Base-by-base conservation (phyloP, 352 stramenopile genomes). In the Pythium aquatile region DNA sequence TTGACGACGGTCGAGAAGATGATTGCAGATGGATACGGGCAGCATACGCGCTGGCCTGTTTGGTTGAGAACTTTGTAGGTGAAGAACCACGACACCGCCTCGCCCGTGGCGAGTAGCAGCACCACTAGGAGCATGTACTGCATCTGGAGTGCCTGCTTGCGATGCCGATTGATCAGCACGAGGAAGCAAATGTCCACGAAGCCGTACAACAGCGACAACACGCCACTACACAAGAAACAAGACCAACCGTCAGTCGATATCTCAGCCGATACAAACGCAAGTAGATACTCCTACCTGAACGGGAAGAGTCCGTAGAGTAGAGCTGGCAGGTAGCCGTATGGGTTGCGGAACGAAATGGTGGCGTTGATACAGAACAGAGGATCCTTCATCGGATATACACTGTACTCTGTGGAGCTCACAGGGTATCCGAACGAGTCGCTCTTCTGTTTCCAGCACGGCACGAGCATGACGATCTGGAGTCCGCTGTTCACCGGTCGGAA, bases 381-480 rank as follows among this genome's bases (percentile, higher is more conserved):
- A n/a, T 91, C 81, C 39, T 73, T 64, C 80, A 92, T 91, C 11
- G 81, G 82, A 69, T 94, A 91, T 29, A 74, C 68, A n/a, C 74
- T 74, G 49, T 84, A 91, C 49, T 90, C 63, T 13, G 82, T 83
- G 20, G 79, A 72, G 63, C 81, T 91, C 40, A 93, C 85, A 2
- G 83, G 85, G 61, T 91, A 93, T 1, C 85, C 85, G 53, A 92
- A 93, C 9, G 73, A 77, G 35, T 85, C 82, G 58, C 74, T 83
- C 73, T 94, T 94, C 63, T 92, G 85, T 63, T 90, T 92, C 83
- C 82, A 91, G 67, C 87, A 96, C 0, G 85, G 80, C 44, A 89
- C 69, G 5, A 96, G 44, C 42, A 93, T 61, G 33, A 86, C 82
- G 46, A 84, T 76, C 63, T 96, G 85, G 30, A 93, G 62, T 1